Base-by-base conservation (phyloP, 139 green algal species). In the Diplosphaera chodatii region DNA sequence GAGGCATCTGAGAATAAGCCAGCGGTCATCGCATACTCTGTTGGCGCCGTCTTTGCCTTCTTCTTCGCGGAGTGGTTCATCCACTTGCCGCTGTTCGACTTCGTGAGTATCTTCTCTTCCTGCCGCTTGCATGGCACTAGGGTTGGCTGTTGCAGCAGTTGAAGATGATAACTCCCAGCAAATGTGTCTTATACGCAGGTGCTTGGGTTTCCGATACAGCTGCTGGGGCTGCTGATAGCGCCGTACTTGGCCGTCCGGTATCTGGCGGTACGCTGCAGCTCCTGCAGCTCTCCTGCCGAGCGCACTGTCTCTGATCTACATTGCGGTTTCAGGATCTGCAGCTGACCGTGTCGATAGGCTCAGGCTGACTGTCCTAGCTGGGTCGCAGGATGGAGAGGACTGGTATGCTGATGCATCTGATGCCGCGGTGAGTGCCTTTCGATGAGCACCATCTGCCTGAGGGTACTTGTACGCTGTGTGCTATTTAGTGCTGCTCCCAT, bases 11-110 rank as follows among this genome's bases (percentile, higher is more conserved):
- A 87, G 25, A 89, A 89, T 70, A 89, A 89, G 79, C 74, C 79
- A 20, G 78, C 84, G 0, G 73, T 87, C 0, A 70, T 87, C n/a
- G 84, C 63, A 20, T 89, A 85, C 62, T 27, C 63, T 21, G 77
- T 77, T 30, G 87, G 67, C 16, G 87, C 78, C 4, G 33, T 89
- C 0, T 18, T 65, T 6, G 82, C 82, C 1, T 77, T 90, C 62
- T 74, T 86, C 33, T 74, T 79, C 27, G 74, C 82, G 3, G 86
- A 91, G 74, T 90, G 80, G 84, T 71, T 91, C 23, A 89, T 92
- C 64, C 86, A 92, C 73, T 70, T 92, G 40, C 87, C 87, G 1
- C 75, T 75, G 1, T 82, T 92, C 55, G 74, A 91, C 72, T 20
- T 91, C 0, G 77, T 90, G 56, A 79, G 80, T n/a, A n/a, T n/a